Conservation (phyloP, 306 rosid genomes). For the Corylus avellana region DNA sequence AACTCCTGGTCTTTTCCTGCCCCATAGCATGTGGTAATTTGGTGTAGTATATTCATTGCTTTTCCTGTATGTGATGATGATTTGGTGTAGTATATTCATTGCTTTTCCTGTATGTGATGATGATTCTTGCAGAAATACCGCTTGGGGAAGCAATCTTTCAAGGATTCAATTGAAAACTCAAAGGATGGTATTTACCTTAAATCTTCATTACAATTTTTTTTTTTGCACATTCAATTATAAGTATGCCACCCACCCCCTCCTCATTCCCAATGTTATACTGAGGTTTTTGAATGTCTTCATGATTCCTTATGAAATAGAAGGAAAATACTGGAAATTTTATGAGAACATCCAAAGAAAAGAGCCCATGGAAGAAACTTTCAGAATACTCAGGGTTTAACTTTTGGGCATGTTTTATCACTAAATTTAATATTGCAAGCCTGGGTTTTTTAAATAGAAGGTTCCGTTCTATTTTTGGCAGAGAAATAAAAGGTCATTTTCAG, state of each 20-base stretch:
- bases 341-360: slow-evolving; percentile 2
- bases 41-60: neutral
- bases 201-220: neutral
- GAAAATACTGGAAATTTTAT: neutral
- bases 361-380: neutral
- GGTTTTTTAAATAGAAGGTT: neutral
- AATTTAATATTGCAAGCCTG: neutral
- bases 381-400: neutral
- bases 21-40: neutral
- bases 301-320: neutral
- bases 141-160: slow-evolving; percentile 57
- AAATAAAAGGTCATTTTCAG: neutral
- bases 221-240: neutral
- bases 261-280: neutral
- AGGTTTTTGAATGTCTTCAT: neutral
- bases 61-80: slow-evolving; percentile 14
- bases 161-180: slow-evolving; percentile 50
- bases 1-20: neutral
- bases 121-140: slow-evolving; percentile 54
- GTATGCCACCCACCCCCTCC: neutral
- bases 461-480: neutral
- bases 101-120: slow-evolving; percentile 11
- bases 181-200: slow-evolving; percentile 47
- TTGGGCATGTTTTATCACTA: neutral
- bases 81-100: neutral